Evolutionary conservation across 768 basidiomycete genomes (phyloP).

Genomic region (Lentinula boryana): DNA sequence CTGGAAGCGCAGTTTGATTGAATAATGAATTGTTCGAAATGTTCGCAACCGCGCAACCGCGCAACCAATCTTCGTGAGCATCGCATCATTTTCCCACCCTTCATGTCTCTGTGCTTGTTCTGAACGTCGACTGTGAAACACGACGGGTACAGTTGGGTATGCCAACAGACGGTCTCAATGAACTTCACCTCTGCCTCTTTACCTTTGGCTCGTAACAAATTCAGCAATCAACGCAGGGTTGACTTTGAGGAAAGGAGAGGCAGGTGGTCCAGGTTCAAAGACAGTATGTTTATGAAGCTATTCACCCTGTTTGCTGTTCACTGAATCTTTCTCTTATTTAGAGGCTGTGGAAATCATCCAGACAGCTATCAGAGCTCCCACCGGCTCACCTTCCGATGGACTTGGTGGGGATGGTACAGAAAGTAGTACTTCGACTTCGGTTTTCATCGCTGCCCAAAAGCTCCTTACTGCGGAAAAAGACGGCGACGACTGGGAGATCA

Average conservation of each 20-base stretch:
- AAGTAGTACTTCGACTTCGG: slow-evolving; percentile 6
- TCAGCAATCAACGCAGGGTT: background rate
- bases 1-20: too few relatives aligned
- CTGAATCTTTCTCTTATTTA: background rate
- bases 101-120: background rate
- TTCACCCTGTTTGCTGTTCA: background rate
- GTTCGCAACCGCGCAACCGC: background rate
- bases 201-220: background rate
- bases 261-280: background rate
- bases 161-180: background rate
- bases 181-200: slow-evolving; percentile 1
- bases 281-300: background rate
- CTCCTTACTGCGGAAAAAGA: slow-evolving; percentile 3
- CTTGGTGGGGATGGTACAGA: background rate
- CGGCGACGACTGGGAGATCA: slow-evolving; percentile 2
- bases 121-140: background rate
- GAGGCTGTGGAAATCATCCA: background rate
- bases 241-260: background rate
- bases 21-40: too few relatives aligned
- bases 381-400: slow-evolving; percentile 1
- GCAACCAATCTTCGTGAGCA: background rate
- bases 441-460: slow-evolving; percentile 1
- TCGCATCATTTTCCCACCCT: background rate
- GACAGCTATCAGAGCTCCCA: background rate
- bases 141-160: background rate